Evolutionary conservation across 2,329 filamentous ascomycete genomes (phyloP), one percentile per base, ranked within the genome.

Genomic region (Colletotrichum siamense): DNA sequence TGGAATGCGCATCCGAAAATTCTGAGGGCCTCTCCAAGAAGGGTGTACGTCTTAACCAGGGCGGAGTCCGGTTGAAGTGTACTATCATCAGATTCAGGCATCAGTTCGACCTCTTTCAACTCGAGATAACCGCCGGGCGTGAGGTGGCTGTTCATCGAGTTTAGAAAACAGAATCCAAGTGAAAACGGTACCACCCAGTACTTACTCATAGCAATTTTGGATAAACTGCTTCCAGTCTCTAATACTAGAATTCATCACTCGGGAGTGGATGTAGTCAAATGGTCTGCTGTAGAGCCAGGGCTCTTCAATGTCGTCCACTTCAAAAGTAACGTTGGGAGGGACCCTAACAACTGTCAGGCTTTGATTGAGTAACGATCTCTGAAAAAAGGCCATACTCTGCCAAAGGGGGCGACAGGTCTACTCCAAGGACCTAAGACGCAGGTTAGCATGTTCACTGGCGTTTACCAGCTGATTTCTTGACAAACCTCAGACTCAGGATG

Each of bases 281-380:
- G 79, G 78, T 2, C 77, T 44, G n/a, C 75, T 71, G 26, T 77
- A 85, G 8, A 80, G 78, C 84, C 84, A 86, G 52, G 79, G 76
- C 59, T 81, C 78, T 24, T 84, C 82, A 1, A 80, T 76, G 71
- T 85, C 84, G 69, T 86, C 84, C 52, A 86, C 79, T 49, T 86
- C 83, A 77, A 89, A 89, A 10, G 78, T 79, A 32, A 87, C 82
- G 70, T 89, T 89, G 0, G 85, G 83, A 2, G 87, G 87, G 7
- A 86, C 85, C 3, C 65, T 68, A 8, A 16, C 5, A 1, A 16
- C 2, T 5, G 28, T 67, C 13, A 67, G 39, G 2, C 30, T 34
- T n/a, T n/a, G n/a, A n/a, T n/a, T n/a, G n/a, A n/a, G n/a, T n/a
- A n/a, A n/a, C n/a, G n/a, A n/a, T n/a, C n/a, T n/a, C n/a, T n/a